These are phyloP conservation scores for Talaromyces stipitatus DNA, from an alignment of 495 filamentous ascomycete species.

Conservation along the genomic window DNA sequence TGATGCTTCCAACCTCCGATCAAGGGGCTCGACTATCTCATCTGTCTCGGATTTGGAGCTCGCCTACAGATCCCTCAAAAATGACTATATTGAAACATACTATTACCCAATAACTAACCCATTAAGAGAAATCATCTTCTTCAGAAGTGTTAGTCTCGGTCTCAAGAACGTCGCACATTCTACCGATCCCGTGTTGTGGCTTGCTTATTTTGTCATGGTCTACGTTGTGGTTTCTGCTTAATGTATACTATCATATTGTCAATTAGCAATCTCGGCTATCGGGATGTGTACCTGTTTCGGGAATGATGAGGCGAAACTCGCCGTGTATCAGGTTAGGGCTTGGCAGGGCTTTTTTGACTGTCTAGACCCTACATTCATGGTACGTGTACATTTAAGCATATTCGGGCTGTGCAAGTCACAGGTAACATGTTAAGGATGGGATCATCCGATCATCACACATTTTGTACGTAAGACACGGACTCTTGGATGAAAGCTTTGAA, in stretches of 20 bases:
- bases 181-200: not conserved
- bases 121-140: not conserved
- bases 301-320: slow-evolving; percentile 1
- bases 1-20: not conserved
- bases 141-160: too few relatives aligned
- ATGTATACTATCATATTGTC: not conserved
- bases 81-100: not conserved
- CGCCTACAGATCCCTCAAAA: not conserved
- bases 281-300: not conserved
- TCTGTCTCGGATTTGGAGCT: not conserved
- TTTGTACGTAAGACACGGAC: not conserved
- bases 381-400: not conserved
- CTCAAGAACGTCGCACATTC: not conserved
- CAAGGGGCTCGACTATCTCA: not conserved
- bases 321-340: not conserved
- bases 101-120: not conserved
- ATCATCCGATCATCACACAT: not conserved
- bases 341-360: not conserved
- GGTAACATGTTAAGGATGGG: not conserved
- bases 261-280: not conserved
- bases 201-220: not conserved
- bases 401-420: not conserved
- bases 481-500: not conserved
- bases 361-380: not conserved
- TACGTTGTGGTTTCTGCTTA: too few relatives aligned